Percentiles rank a stretch among this genome's conserved stretches.
These are phyloP conservation scores for Trichosporon sp. DNA, from an alignment of 1,284 basidiomycete genomes.

Conservation along the genomic window DNA sequence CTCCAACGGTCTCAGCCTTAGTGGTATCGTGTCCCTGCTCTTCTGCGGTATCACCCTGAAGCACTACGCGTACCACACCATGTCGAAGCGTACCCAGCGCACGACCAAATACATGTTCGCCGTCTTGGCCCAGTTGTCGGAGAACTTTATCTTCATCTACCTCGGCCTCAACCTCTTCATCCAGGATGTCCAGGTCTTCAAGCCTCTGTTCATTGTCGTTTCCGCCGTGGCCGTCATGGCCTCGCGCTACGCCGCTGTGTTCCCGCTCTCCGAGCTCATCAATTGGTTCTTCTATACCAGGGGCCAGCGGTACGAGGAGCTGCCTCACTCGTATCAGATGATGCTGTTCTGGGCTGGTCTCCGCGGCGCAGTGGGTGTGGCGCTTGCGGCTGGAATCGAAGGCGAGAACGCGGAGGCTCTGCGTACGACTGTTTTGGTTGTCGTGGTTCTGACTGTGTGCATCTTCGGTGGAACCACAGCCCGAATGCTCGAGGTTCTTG, in stretches of 20 bases:
- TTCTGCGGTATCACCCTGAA: constrained; percentile 99
- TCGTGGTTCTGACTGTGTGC: constrained; percentile 91
- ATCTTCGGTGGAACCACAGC: constrained; percentile 95
- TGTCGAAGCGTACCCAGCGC: constrained; percentile 90
- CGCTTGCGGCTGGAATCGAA: constrained; percentile 89
- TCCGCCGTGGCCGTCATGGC: constrained; percentile 82
- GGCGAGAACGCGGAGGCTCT: constrained; percentile 86
- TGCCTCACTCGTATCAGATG: constrained; percentile 95
- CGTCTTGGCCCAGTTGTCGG: constrained; percentile 85
- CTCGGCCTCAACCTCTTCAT: constrained; percentile 96
- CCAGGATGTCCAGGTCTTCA: constrained; percentile 79
- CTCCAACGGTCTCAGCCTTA: constrained; percentile 89
- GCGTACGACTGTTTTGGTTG: constrained; percentile 88
- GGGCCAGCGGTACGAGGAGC: constrained; percentile 76
- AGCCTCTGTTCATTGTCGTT: constrained; percentile 90
- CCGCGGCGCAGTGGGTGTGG: constrained; percentile 93
- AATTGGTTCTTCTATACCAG: constrained; percentile 82
- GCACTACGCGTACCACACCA: constrained; percentile 98
- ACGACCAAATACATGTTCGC: constrained; percentile 95
- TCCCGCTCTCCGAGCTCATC: constrained; percentile 92
- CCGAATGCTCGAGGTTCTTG: constrained; percentile 95
- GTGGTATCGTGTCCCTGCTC: constrained; percentile 93
- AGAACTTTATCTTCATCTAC: constrained; percentile 99
- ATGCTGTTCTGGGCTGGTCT: constrained; percentile 99
- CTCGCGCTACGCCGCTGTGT: constrained; percentile 92